A percentile compares a stretch with the other conserved stretches of the same genome.
Evolutionary conservation across 192 early-diverging fungal species (phyloP).

Genomic region (Phycomyces nitens): DNA sequence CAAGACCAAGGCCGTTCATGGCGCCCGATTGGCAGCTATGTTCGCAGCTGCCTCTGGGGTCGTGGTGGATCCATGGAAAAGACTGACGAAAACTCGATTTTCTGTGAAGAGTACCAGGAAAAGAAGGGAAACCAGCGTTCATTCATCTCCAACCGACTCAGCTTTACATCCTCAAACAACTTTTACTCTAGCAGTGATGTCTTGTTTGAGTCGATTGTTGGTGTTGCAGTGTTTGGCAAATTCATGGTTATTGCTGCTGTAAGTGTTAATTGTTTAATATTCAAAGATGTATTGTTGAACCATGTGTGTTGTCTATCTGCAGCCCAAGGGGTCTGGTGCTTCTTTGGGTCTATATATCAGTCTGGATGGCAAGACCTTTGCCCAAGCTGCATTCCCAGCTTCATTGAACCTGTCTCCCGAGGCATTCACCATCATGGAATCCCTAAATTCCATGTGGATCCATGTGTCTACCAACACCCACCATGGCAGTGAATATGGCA

Average conservation of each 20-base stretch:
- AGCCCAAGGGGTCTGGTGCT: constrained; percentile 36
- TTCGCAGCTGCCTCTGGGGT: constrained; percentile 69
- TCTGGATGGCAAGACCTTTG: constrained; percentile 66
- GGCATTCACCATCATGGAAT: constrained; percentile 74
- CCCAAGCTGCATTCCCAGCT: constrained; percentile 75
- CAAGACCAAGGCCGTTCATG: constrained; percentile 69
- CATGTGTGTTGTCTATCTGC: neutral
- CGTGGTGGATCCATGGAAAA: constrained; percentile 52
- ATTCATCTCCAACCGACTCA: constrained; percentile 49
- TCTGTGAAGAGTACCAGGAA: constrained; percentile 70
- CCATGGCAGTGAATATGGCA: constrained; percentile 68
- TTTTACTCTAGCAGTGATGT: constrained; percentile 49
- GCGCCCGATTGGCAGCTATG: constrained; percentile 63
- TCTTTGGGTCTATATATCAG: constrained; percentile 64
- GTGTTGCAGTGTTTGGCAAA: constrained; percentile 74
- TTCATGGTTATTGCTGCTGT: constrained; percentile 77
- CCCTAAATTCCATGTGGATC: constrained; percentile 59
- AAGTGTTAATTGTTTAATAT: constrained; percentile 8
- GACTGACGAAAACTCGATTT: constrained; percentile 57
- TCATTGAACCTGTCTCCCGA: constrained; percentile 53
- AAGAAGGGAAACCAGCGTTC: constrained; percentile 54
- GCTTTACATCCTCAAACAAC: constrained; percentile 61
- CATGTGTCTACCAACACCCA: constrained; percentile 59
- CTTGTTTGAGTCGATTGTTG: constrained; percentile 68
- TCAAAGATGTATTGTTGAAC: neutral